A percentile compares a stretch with the other conserved stretches of the same genome.
These are phyloP conservation scores for Talaromyces sp. DNA, from an alignment of 2,329 filamentous ascomycete species.

Conservation along the genomic window DNA sequence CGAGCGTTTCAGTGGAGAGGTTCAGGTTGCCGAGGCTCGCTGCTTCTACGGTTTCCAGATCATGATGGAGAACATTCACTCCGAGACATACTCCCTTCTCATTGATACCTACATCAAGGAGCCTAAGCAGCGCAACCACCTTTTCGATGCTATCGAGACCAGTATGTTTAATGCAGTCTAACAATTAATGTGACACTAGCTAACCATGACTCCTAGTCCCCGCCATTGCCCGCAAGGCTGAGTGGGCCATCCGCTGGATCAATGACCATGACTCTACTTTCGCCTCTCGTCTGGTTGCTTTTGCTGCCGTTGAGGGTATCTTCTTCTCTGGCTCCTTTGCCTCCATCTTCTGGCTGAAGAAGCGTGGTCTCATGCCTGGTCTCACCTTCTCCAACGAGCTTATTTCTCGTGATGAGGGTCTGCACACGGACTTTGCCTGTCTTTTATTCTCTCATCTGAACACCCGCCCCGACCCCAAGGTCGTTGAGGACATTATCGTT, in stretches of 20 bases:
- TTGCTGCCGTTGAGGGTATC: constrained; percentile 97
- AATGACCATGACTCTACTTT: constrained; percentile 91
- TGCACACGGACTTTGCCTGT: constrained; percentile 99
- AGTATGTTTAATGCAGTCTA: constrained; percentile 59
- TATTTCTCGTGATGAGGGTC: constrained; percentile 98
- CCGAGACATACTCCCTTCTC: constrained; percentile 97
- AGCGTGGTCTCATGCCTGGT: constrained; percentile 98
- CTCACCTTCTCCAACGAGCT: constrained; percentile 99
- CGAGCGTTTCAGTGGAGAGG: constrained; percentile 95
- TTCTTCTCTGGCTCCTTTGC: constrained; percentile 99
- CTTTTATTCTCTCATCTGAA: constrained; percentile 97
- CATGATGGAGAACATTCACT: constrained; percentile 99
- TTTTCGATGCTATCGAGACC: constrained; percentile 98
- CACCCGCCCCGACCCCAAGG: constrained; percentile 79
- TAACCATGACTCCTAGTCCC: constrained; percentile 63
- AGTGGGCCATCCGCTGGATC: constrained; percentile 97
- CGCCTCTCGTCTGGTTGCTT: constrained; percentile 91
- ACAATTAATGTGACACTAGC: not conserved
- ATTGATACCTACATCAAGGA: constrained; percentile 99
- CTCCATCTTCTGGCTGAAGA: constrained; percentile 99
- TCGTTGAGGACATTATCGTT: constrained; percentile 84
- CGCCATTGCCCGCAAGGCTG: constrained; percentile 97
- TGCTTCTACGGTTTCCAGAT: constrained; percentile 99
- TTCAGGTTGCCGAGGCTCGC: constrained; percentile 95
- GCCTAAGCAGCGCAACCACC: constrained; percentile 85